Evolutionary conservation across 2,329 filamentous ascomycete genomes (phyloP).

Genomic region (Alternaria viburni): DNA sequence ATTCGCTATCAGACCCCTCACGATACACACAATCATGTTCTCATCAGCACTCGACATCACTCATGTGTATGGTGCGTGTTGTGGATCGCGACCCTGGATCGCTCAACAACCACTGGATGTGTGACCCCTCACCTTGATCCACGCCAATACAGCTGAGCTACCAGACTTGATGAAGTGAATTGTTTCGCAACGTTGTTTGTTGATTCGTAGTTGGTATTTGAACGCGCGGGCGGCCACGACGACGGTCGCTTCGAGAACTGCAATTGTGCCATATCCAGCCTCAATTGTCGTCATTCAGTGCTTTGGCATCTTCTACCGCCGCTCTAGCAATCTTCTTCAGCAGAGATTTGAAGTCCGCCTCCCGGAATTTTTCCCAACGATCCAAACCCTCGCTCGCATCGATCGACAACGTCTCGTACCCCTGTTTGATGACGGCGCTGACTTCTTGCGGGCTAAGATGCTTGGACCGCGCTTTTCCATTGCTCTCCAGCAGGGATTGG

Average conservation of each 20-base stretch:
- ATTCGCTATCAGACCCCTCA: not conserved
- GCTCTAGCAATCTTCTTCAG: slow-evolving; percentile 87
- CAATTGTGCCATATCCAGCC: not conserved
- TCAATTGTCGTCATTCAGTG: slow-evolving; percentile 46
- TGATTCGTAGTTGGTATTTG: not conserved
- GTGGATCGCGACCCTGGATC: not conserved
- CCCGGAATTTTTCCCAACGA: slow-evolving; percentile 83
- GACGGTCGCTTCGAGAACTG: not conserved
- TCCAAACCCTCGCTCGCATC: slow-evolving; percentile 86
- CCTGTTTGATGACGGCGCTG: slow-evolving; percentile 89
- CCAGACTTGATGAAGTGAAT: not conserved
- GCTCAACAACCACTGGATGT: not conserved
- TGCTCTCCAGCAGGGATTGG: slow-evolving; percentile 75
- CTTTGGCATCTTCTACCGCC: slow-evolving; percentile 73
- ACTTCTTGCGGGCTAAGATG: slow-evolving; percentile 84
- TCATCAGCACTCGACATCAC: not conserved
- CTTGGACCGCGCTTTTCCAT: slow-evolving; percentile 61
- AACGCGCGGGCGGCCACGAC: not conserved
- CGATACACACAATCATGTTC: not conserved
- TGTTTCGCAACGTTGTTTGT: not conserved
- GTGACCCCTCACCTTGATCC: not conserved
- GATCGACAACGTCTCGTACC: slow-evolving; percentile 93
- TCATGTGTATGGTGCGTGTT: not conserved
- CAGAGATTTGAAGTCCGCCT: slow-evolving; percentile 81
- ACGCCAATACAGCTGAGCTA: not conserved